Percentiles rank a stretch among this genome's conserved stretches.
Evolutionary conservation across 2,329 filamentous ascomycete genomes (phyloP).

Genomic region (Fusarium zealandicum): DNA sequence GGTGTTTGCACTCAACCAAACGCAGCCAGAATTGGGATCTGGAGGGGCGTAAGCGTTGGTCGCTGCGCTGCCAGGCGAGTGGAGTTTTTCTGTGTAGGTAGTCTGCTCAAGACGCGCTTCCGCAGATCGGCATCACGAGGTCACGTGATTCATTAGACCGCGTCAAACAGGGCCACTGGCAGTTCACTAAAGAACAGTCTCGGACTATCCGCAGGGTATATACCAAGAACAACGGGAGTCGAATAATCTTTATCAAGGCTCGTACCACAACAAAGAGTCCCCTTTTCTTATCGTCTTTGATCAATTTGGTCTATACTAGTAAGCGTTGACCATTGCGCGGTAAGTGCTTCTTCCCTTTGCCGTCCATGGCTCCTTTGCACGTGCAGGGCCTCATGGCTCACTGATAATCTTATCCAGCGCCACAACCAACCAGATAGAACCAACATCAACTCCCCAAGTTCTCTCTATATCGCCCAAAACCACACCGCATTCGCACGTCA

Average conservation of each 20-base stretch:
- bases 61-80: constrained; percentile 1
- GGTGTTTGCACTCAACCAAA: constrained; percentile 11
- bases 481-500: constrained; percentile 14
- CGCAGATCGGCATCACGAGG: constrained; percentile 33
- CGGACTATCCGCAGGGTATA: not conserved
- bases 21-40: not conserved
- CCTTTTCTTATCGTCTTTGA: not conserved
- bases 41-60: not conserved
- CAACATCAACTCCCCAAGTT: constrained; percentile 13
- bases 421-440: not conserved
- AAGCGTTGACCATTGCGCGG: constrained; percentile 11
- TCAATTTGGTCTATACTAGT: too few relatives aligned
- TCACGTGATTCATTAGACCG: constrained; percentile 32
- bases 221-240: too few relatives aligned
- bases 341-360: constrained; percentile 19
- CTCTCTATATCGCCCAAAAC: constrained; percentile 12
- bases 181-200: not conserved
- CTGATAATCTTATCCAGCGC: constrained; percentile 9
- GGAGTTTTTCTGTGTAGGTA: constrained; percentile 26
- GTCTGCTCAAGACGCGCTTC: constrained; percentile 29
- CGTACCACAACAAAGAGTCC: constrained; percentile 15
- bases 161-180: constrained; percentile 5
- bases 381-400: constrained; percentile 26
- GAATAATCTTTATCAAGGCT: not conserved
- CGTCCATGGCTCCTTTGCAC: constrained; percentile 20